phyloP scores from a whole-genome alignment of 1,284 basidiomycete species.

The Rhodofomes roseus region DNA sequence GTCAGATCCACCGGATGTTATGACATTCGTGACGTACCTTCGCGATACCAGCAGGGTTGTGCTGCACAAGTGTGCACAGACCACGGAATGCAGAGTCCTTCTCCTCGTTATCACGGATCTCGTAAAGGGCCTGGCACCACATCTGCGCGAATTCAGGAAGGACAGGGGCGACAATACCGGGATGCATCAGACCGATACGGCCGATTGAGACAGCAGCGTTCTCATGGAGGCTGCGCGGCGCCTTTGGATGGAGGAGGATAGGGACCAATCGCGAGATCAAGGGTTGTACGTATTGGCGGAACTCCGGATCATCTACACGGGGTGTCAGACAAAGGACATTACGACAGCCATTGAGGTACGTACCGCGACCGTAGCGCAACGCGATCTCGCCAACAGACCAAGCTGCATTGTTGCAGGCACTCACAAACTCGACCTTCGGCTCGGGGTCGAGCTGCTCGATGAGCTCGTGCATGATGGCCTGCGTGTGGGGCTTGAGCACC shows the following conservation, averaged over 20 bases:
- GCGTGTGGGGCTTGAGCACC: conserved; percentile 81
- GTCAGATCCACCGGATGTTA: background rate
- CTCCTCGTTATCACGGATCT: conserved; percentile 99
- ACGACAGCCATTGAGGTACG: conserved; percentile 18
- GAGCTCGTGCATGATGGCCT: conserved; percentile 87
- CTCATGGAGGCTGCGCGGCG: conserved; percentile 92
- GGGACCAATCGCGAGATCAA: conserved; percentile 89
- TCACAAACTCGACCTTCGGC: conserved; percentile 88
- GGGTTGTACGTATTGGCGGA: conserved; percentile 86
- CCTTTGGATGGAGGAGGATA: conserved; percentile 88
- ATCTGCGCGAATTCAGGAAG: conserved; percentile 89
- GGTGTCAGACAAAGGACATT: background rate
- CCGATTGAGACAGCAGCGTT: conserved; percentile 99
- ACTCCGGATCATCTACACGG: conserved; percentile 67
- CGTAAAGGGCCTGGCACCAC: conserved; percentile 97
- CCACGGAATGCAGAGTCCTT: conserved; percentile 99
- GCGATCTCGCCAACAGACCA: conserved; percentile 99
- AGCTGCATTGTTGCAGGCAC: conserved; percentile 99
- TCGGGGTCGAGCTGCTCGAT: conserved; percentile 89
- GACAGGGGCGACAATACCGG: conserved; percentile 84
- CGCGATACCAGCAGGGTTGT: conserved; percentile 88
- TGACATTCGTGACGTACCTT: conserved; percentile 47
- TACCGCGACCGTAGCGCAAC: conserved; percentile 77
- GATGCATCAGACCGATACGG: conserved; percentile 91
- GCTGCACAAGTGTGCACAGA: conserved; percentile 93